Percentiles rank a stretch among this genome's conserved stretches.
Evolutionary conservation across 768 basidiomycete genomes (phyloP).

Genomic region (Mrakia frigida): DNA sequence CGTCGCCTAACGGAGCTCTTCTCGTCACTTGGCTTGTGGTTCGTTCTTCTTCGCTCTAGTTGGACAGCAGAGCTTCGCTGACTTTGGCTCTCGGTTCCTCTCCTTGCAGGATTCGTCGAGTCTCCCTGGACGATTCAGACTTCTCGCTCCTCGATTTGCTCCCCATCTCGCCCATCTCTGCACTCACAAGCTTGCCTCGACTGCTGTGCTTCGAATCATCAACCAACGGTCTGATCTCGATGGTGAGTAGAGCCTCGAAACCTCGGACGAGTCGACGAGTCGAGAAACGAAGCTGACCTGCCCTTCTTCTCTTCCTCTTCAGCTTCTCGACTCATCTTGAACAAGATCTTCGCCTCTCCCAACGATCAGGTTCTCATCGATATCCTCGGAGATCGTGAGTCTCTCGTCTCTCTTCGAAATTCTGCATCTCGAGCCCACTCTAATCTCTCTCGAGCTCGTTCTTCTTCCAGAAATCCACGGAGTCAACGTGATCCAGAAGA

Average conservation of each 20-base stretch:
- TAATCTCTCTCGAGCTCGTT: no score
- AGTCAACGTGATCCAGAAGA: slow-evolving; percentile 75
- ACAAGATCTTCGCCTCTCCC: slow-evolving; percentile 83
- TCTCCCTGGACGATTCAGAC: slow-evolving; percentile 89
- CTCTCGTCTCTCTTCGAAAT: not conserved
- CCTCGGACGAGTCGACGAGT: not conserved
- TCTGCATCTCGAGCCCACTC: not conserved
- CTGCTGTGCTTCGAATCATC: slow-evolving; percentile 89
- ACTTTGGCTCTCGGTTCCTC: not conserved
- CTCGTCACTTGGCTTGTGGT: slow-evolving; percentile 91
- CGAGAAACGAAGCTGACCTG: not conserved
- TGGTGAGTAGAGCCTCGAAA: slow-evolving; percentile 14
- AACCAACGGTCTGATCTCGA: slow-evolving; percentile 92
- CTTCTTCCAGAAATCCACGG: slow-evolving; percentile 66
- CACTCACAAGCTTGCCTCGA: slow-evolving; percentile 93
- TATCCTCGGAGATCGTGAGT: slow-evolving; percentile 73
- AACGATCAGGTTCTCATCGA: slow-evolving; percentile 88
- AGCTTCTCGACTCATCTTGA: slow-evolving; percentile 77
- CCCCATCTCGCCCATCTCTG: slow-evolving; percentile 94
- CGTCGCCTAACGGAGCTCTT: slow-evolving; percentile 94
- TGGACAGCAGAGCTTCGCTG: not conserved
- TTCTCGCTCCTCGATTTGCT: slow-evolving; percentile 91
- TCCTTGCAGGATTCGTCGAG: slow-evolving; percentile 60
- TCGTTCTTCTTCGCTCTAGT: not conserved
- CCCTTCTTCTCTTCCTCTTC: not conserved